Percentiles rank a stretch among this genome's conserved stretches.
phyloP scores from a whole-genome alignment of 805 yeast species.

The Nakazawaea populi region DNA sequence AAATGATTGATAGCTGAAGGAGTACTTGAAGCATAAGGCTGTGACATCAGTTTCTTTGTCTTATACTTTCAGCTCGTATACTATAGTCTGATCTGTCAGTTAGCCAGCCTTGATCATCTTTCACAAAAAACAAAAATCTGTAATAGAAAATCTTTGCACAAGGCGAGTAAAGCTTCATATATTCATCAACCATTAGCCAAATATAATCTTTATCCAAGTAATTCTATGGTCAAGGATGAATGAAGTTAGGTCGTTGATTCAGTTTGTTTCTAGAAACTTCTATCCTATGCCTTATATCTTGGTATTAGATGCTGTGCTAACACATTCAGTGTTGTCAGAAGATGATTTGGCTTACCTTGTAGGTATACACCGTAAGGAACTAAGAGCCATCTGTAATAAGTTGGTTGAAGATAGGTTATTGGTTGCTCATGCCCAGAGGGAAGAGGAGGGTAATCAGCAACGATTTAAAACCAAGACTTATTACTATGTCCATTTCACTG shows the following conservation, averaged over 20 bases:
- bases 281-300: slow-evolving; percentile 80
- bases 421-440: slow-evolving; percentile 66
- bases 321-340: slow-evolving; percentile 87
- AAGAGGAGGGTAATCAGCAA: slow-evolving; percentile 54
- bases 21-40: slow-evolving; percentile 8
- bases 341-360: slow-evolving; percentile 81
- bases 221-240: slow-evolving; percentile 11
- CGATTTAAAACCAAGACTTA: slow-evolving; percentile 73
- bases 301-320: slow-evolving; percentile 78
- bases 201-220: too few species aligned
- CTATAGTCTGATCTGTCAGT: too few species aligned
- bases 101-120: too few species aligned
- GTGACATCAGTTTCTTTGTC: background rate
- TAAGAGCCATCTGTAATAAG: slow-evolving; percentile 75
- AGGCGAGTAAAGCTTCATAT: background rate
- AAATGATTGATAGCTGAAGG: slow-evolving; percentile 6
- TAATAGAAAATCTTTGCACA: too few species aligned
- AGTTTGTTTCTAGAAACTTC: slow-evolving; percentile 82
- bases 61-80: too few species aligned
- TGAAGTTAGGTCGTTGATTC: slow-evolving; percentile 46
- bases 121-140: too few species aligned
- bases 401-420: slow-evolving; percentile 80
- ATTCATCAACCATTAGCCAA: background rate
- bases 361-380: slow-evolving; percentile 80
- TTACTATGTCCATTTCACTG: slow-evolving; percentile 83